phyloP scores from a whole-genome alignment of 805 yeast species.

The Allodekkera sacchari region DNA sequence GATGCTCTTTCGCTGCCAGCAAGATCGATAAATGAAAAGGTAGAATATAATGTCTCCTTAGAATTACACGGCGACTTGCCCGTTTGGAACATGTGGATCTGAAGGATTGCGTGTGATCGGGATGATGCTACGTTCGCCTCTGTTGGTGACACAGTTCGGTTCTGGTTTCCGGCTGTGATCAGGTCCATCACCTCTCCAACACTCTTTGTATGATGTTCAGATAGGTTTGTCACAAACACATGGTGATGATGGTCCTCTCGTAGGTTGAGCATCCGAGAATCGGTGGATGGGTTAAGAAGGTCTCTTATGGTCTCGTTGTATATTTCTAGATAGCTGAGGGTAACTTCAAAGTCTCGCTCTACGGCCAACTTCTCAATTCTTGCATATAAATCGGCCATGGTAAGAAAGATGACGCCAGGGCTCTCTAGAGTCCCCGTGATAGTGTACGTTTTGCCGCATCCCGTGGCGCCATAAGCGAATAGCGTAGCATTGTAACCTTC shows the following conservation, averaged over 20 bases:
- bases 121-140: slow-evolving; percentile 88
- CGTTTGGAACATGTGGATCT: slow-evolving; percentile 57
- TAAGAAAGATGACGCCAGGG: slow-evolving; percentile 75
- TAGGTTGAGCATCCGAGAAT: slow-evolving; percentile 36
- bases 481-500: slow-evolving; percentile 89
- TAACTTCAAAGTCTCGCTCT: slow-evolving; percentile 48
- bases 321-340: slow-evolving; percentile 73
- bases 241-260: slow-evolving; percentile 63
- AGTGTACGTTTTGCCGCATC: slow-evolving; percentile 95
- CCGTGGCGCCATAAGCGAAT: slow-evolving; percentile 96
- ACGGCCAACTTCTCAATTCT: slow-evolving; percentile 50
- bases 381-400: slow-evolving; percentile 68
- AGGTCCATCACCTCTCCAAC: slow-evolving; percentile 76
- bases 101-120: slow-evolving; percentile 89
- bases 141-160: slow-evolving; percentile 80
- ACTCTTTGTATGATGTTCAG: slow-evolving; percentile 49
- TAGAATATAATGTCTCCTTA: slow-evolving; percentile 64
- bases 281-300: slow-evolving; percentile 47
- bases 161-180: slow-evolving; percentile 60
- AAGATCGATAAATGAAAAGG: slow-evolving; percentile 78
- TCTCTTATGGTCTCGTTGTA: slow-evolving; percentile 88
- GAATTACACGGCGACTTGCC: slow-evolving; percentile 49
- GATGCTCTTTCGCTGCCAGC: slow-evolving; percentile 97
- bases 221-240: slow-evolving; percentile 65
- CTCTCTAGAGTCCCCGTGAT: slow-evolving; percentile 64